Evolutionary conservation across 2,329 filamentous ascomycete genomes (phyloP).

Genomic region (Ilyonectria destructans): DNA sequence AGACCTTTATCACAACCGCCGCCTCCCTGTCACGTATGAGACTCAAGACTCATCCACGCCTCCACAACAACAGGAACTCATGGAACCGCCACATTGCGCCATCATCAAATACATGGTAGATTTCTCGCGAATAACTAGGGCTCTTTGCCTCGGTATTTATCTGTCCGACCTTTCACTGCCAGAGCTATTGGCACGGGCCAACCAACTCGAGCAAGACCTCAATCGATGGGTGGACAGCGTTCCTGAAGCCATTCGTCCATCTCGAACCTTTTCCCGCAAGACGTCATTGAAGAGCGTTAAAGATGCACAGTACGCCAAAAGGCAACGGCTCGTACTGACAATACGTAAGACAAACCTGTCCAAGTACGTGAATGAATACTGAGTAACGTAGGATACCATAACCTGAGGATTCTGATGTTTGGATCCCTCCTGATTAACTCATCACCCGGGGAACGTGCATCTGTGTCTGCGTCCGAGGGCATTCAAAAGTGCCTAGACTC

Average conservation of each 20-base stretch:
- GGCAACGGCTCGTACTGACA: constrained; percentile 27
- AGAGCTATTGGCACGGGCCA: constrained; percentile 22
- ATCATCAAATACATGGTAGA: constrained; percentile 34
- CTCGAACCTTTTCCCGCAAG: constrained; percentile 10
- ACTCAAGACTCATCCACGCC: constrained; percentile 1
- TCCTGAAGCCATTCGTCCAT: constrained; percentile 20
- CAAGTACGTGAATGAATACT: not conserved
- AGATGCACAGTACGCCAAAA: constrained; percentile 28
- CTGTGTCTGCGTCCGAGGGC: constrained; percentile 15
- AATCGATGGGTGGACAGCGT: constrained; percentile 28
- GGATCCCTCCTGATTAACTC: constrained; percentile 26
- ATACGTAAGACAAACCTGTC: constrained; percentile 1
- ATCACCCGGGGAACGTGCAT: constrained; percentile 9
- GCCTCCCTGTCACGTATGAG: constrained; percentile 43
- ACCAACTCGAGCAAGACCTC: constrained; percentile 27
- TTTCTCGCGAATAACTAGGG: constrained; percentile 25
- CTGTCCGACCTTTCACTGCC: constrained; percentile 18
- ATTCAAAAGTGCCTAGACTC: constrained; percentile 27
- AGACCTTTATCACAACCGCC: constrained; percentile 65
- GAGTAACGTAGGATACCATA: constrained; percentile 25
- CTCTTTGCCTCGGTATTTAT: constrained; percentile 28
- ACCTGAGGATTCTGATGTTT: constrained; percentile 30
- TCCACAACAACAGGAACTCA: constrained; percentile 7
- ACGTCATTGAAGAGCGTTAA: constrained; percentile 22
- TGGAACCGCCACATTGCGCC: constrained; percentile 23